Conservation (phyloP, 148 eudicot genomes). For the Rhododendron ovatum region DNA sequence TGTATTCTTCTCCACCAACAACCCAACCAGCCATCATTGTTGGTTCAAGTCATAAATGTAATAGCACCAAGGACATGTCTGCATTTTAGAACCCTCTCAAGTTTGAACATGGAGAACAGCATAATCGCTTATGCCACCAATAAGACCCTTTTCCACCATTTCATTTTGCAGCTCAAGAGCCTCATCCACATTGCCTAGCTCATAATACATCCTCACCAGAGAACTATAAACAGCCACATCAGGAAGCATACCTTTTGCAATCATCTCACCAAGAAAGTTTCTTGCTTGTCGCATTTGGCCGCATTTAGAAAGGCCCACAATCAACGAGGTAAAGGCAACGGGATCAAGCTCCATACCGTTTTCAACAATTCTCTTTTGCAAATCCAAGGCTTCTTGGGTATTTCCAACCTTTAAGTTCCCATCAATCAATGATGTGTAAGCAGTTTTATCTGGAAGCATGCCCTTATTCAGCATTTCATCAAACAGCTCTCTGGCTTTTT, state of each 20-base stretch:
- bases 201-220: slow-evolving; percentile 57
- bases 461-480: slow-evolving; percentile 68
- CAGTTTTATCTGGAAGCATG: slow-evolving; percentile 58
- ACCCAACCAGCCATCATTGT: not conserved
- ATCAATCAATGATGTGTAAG: slow-evolving; percentile 75
- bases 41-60: not conserved
- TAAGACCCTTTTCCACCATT: slow-evolving; percentile 53
- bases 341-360: slow-evolving; percentile 69
- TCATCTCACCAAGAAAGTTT: slow-evolving; percentile 66
- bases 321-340: slow-evolving; percentile 64
- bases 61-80: not conserved
- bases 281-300: slow-evolving; percentile 62
- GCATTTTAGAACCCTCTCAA: slow-evolving; percentile 14
- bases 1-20: slow-evolving; percentile 5
- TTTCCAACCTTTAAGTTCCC: slow-evolving; percentile 74
- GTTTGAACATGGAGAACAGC: slow-evolving; percentile 22
- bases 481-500: slow-evolving; percentile 56
- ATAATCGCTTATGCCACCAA: slow-evolving; percentile 20
- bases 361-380: slow-evolving; percentile 41
- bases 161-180: slow-evolving; percentile 69
- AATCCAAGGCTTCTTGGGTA: slow-evolving; percentile 56
- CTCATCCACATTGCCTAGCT: slow-evolving; percentile 56
- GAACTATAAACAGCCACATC: slow-evolving; percentile 70
- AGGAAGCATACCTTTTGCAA: slow-evolving; percentile 60
- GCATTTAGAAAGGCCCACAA: slow-evolving; percentile 55